These are phyloP conservation scores for Cyclotella cryptica DNA, from an alignment of 108 stramenopile genomes.

Conservation along the genomic window DNA sequence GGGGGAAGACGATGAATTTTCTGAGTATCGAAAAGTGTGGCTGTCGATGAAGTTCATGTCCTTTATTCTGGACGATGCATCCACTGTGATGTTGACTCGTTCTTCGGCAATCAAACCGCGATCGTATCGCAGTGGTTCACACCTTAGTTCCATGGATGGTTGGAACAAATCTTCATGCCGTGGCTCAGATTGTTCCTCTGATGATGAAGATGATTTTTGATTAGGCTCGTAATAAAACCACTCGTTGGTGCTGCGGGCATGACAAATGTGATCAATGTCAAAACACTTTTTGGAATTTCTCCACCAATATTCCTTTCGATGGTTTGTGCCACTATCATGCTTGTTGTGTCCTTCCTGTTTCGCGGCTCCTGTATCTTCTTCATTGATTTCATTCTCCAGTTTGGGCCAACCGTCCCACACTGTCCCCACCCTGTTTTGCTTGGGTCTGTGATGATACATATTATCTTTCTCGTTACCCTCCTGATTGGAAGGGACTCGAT, in stretches of 20 bases:
- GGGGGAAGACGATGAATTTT: background rate
- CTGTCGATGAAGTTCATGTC: slow-evolving; percentile 5
- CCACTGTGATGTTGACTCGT: slow-evolving; percentile 32
- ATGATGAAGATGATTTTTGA: no score
- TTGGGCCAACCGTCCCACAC: slow-evolving; percentile 12
- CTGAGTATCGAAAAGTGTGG: slow-evolving; percentile 7
- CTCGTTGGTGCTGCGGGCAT: slow-evolving; percentile 11
- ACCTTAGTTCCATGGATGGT: slow-evolving; percentile 46
- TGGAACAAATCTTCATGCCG: slow-evolving; percentile 26
- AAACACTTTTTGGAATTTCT: slow-evolving; percentile 17
- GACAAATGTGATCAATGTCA: slow-evolving; percentile 41
- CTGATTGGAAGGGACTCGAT: background rate
- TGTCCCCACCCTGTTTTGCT: slow-evolving; percentile 5
- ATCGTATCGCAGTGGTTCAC: slow-evolving; percentile 43
- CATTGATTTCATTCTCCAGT: background rate
- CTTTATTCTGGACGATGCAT: slow-evolving; percentile 19
- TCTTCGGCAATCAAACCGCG: slow-evolving; percentile 29
- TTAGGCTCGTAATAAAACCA: slow-evolving; percentile 45
- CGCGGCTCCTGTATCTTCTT: no score
- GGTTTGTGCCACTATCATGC: no score
- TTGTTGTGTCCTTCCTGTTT: no score
- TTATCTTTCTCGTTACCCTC: background rate
- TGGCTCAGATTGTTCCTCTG: background rate
- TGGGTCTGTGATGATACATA: slow-evolving; percentile 1
- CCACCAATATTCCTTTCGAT: slow-evolving; percentile 25